Evolutionary conservation across 2,329 filamentous ascomycete genomes (phyloP), one percentile per base, ranked within the genome.

Genomic region (Leptographium radiaticola): DNA sequence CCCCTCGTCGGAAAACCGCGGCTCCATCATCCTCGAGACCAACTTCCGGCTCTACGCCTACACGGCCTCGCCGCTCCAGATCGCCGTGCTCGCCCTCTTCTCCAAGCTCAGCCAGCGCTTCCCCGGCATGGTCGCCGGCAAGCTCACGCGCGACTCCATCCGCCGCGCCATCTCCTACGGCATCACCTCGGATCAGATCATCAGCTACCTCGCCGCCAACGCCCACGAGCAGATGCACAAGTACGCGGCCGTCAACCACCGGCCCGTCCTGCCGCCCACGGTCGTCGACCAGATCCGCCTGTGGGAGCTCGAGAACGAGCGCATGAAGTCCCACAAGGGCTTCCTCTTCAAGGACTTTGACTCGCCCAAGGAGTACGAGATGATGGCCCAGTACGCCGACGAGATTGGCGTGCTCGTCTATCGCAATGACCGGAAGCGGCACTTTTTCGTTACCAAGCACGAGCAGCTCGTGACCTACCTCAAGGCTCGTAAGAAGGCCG

Each of bases 21-120:
- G 90, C 58, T 93, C 89, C 71, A 89, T 98, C 65, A 90, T 98
- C 63, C 81, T 98, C 60, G 93, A 98, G 72, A 98, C 93, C 10
- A 98, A 98, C 71, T 97, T 96, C 72, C 87, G 93, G 31, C 73
- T 98, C 61, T 98, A 98, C 71, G 93, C 93, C 36, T 98, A 98
- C 72, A 97, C 94, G 8, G 85, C 86, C 38, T 95, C 89, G 0
- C 88, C 90, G 0, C 80, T 98, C 1, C 91, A 96, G 68, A 98
- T 97, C 59, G 89, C 89, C 53, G 89, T 98, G 56, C 83, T 98
- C 47, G 84, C 85, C 42, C 84, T 98, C 59, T 98, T 98, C 71
- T 81, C 85, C 51, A 85, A 86, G 56, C 83, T 98, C 53, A 85
- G 84, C 62, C 89, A 90, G 68, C 89, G 93, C 58, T 97, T 95